Base-by-base conservation (phyloP, 2,329 filamentous ascomycete genomes). In the Dothiorella sarmentorum region DNA sequence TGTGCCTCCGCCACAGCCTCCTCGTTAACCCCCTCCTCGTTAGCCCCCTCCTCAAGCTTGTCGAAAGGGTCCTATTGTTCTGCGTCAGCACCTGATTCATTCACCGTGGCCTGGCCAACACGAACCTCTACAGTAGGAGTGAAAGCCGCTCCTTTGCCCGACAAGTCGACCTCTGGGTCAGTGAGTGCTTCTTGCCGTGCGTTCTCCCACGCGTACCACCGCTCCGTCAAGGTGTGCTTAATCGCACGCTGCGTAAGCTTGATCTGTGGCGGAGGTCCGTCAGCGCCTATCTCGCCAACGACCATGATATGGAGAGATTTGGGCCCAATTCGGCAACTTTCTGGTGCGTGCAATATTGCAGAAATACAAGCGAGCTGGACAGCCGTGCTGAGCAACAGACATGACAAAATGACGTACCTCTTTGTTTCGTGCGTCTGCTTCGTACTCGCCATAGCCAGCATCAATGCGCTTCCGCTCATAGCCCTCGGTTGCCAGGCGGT, bases 141-240 rank as follows among this genome's bases (percentile, higher is more conserved):
- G 45, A 31, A 58, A 27, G 45, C 56, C 2, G 26, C 35, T 15
- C 33, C 56, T 1, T 13, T 33, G 35, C 56, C 56, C 10, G 56
- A 43, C 24, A 89, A 71, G 67, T 89, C 76, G 65, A 91, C 79
- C 71, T 90, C 86, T 4, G 38, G 38, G 9, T 59, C 58, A 11
- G 3, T n/a, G 24, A 43, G n/a, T 7, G 56, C 56, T 29, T 75
- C 60, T 81, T 75, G 18, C 51, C 84, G 76, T 20, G 90, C 90
- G 69, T 91, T 89, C 68, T 90, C 82, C 88, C 91, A 97, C 9
- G 89, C 83, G 75, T 96, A 93, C 77, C 85, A 94, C 67, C 93
- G 83, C 76, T 97, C 92, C 33, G 90, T 93, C 68, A 97, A 78
- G 51, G 87, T 83, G 65, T 94, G 88, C 77, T 90, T 91, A 74